A percentile compares a stretch with the other conserved stretches of the same genome.
phyloP scores from a whole-genome alignment of 73 alveolate genomes.

The Halteria grandinella region DNA sequence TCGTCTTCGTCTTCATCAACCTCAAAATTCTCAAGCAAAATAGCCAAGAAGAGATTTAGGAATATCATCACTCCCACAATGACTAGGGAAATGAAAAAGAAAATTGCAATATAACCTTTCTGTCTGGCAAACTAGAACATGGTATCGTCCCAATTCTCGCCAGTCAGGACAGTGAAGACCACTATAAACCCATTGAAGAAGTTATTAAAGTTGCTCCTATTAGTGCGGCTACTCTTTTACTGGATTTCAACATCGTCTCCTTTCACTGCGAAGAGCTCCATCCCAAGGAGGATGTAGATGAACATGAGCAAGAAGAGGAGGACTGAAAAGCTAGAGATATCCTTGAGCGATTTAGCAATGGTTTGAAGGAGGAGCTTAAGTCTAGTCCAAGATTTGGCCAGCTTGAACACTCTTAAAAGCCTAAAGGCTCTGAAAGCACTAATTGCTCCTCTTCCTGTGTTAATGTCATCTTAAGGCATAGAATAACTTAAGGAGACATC shows the following conservation, averaged over 20 bases:
- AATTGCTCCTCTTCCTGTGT: conserved; percentile 59
- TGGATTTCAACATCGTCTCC: background rate
- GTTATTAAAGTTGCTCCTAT: conserved; percentile 59
- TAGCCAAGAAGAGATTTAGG: conserved; percentile 51
- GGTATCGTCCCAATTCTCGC: conserved; percentile 72
- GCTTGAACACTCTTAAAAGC: conserved; percentile 55
- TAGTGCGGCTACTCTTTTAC: background rate
- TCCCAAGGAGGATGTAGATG: conserved; percentile 55
- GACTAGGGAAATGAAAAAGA: conserved; percentile 42
- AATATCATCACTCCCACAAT: conserved; percentile 35
- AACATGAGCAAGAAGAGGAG: conserved; percentile 51
- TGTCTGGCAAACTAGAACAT: conserved; percentile 59
- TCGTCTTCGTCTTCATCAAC: too few relatives aligned
- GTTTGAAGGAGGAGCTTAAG: conserved; percentile 35
- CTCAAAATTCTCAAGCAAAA: conserved; percentile 54
- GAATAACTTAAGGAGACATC: conserved; percentile 15
- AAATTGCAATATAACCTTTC: background rate
- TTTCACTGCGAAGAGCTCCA: conserved; percentile 55
- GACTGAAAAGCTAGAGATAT: conserved; percentile 45
- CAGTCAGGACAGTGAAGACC: conserved; percentile 60
- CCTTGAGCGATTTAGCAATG: conserved; percentile 42
- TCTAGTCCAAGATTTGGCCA: conserved; percentile 58
- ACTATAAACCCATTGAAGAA: conserved; percentile 58
- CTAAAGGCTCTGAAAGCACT: conserved; percentile 77
- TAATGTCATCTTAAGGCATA: background rate